Percentiles rank a stretch among this genome's conserved stretches.
These are phyloP conservation scores for Actinomucor elegans DNA, from an alignment of 371 early-diverging fungal species.

Conservation along the genomic window DNA sequence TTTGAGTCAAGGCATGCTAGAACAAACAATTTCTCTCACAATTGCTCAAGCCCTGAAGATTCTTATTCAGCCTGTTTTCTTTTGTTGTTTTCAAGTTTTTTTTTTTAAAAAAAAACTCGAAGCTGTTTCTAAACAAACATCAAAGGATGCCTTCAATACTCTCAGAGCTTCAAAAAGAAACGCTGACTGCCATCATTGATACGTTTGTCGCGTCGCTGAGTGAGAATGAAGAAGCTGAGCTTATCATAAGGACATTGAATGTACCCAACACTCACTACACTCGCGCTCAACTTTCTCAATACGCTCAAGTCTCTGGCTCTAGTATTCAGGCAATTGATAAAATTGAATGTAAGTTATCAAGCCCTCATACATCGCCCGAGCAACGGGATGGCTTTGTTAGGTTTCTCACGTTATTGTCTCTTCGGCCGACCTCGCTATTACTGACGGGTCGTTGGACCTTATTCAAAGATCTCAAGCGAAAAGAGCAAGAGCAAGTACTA, in stretches of 20 bases:
- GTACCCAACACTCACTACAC: neutral
- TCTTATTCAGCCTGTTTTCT: no score
- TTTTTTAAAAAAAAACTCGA: no score
- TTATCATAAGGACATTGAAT: constrained; percentile 1
- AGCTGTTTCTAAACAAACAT: no score
- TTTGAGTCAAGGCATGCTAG: no score
- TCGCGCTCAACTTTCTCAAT: neutral
- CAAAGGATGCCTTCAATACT: no score
- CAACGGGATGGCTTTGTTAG: neutral
- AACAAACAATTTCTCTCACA: no score
- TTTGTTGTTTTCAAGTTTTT: no score
- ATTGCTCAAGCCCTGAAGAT: no score
- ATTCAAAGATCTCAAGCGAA: neutral
- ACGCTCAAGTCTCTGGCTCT: neutral
- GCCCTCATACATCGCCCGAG: neutral
- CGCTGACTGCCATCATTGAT: constrained; percentile 37
- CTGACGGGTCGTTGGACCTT: constrained; percentile 3
- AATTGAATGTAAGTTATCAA: neutral
- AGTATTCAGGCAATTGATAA: constrained; percentile 2
- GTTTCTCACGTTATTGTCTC: neutral
- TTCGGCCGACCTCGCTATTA: neutral
- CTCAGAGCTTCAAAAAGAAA: constrained; percentile 11
- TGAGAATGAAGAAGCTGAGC: constrained; percentile 22
- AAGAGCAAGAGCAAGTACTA: constrained; percentile 1
- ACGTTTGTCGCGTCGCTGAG: constrained; percentile 39